Base-by-base conservation (phyloP, 2,329 filamentous ascomycete species). In the Basipetospora chlamydospora region DNA sequence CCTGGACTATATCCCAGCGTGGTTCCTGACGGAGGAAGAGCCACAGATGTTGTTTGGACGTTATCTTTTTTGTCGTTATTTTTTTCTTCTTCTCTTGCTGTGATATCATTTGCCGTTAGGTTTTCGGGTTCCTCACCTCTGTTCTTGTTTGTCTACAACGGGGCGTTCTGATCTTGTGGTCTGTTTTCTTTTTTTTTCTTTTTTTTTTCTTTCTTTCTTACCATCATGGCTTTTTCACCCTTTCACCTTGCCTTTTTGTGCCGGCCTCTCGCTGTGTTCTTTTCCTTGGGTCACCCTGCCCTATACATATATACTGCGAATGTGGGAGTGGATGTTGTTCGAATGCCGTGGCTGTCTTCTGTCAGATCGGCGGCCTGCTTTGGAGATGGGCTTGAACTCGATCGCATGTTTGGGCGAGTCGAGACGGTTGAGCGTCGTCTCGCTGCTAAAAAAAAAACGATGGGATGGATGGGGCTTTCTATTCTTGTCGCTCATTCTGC, bases 171-270 rank as follows among this genome's bases (percentile, higher is more conserved):
- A n/a, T 28, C 13, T 13, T 28, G 9, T 12, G 6, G 6, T 28
- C 8, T 12, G 6, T 28, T 6, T n/a, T 28, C 9, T n/a, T 11
- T n/a, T 22, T 12, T 40, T 42, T 45, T 42, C 49, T 39, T 45
- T 37, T 41, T 39, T 41, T 41, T 44, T 43, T 44, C 37, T 45
- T 28, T 39, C 31, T 38, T 34, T 26, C 21, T 41, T 43, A 36
- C 37, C 39, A 30, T 40, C 41, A 44, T 39, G 28, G 37, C 42
- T 41, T 13, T 15, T 10, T n/a, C 25, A 26, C 25, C 25, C n/a
- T n/a, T n/a, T n/a, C n/a, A n/a, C n/a, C n/a, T n/a, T n/a, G n/a
- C n/a, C n/a, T n/a, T n/a, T n/a, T n/a, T n/a, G n/a, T n/a, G n/a
- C n/a, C n/a, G n/a, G n/a, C n/a, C n/a, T n/a, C n/a, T n/a, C n/a